Evolutionary conservation across 2,329 filamentous ascomycete genomes (phyloP).

Genomic region (Hypoxylon sp.): DNA sequence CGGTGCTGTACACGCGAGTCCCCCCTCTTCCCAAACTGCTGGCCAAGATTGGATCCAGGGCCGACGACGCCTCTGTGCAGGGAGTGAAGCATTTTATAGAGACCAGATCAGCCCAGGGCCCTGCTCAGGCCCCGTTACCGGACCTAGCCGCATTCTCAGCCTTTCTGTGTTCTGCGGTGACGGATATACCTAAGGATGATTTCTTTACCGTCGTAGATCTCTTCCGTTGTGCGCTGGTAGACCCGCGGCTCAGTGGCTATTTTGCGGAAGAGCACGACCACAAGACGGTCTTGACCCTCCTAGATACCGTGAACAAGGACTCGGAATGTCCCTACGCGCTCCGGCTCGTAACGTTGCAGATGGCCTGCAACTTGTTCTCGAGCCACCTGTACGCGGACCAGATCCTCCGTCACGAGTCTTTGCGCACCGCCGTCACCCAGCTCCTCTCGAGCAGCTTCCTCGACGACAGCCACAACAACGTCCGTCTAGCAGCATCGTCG

Average conservation of each 20-base stretch:
- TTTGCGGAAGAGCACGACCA: slow-evolving; percentile 79
- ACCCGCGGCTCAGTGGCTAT: slow-evolving; percentile 80
- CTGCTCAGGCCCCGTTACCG: slow-evolving; percentile 74
- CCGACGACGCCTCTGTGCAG: slow-evolving; percentile 66
- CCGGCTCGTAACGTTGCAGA: slow-evolving; percentile 82
- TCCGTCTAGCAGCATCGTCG: slow-evolving; percentile 82
- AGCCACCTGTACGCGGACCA: slow-evolving; percentile 74
- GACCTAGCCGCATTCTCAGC: slow-evolving; percentile 70
- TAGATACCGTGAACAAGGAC: slow-evolving; percentile 65
- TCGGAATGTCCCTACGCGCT: slow-evolving; percentile 77
- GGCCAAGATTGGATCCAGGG: slow-evolving; percentile 72
- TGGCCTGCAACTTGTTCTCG: slow-evolving; percentile 85
- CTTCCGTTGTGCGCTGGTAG: slow-evolving; percentile 77
- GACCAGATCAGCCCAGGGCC: slow-evolving; percentile 62
- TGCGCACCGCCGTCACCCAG: slow-evolving; percentile 68
- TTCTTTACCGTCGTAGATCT: slow-evolving; percentile 89
- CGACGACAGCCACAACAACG: slow-evolving; percentile 75
- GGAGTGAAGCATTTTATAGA: slow-evolving; percentile 77
- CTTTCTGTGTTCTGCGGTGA: slow-evolving; percentile 65
- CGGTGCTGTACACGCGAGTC: slow-evolving; percentile 77
- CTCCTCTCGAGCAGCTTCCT: slow-evolving; percentile 81
- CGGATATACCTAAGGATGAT: slow-evolving; percentile 65
- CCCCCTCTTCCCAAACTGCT: slow-evolving; percentile 85
- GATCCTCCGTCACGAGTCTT: slow-evolving; percentile 59
- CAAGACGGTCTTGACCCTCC: slow-evolving; percentile 67